Conservation (phyloP, 306 rosid species). For the Lupinus albus region DNA sequence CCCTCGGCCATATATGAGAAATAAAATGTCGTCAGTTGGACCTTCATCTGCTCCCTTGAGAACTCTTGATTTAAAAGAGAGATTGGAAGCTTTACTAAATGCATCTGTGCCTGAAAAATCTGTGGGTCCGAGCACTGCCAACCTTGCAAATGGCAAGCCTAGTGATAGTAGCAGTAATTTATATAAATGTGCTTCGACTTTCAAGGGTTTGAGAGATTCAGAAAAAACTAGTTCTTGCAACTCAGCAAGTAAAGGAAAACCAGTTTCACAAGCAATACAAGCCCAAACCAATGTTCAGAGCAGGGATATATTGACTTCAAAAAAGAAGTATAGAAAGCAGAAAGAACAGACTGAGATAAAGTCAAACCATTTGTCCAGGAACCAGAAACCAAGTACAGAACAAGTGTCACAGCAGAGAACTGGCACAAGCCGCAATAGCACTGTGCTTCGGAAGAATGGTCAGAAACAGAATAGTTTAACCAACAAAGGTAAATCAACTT, state of each 20-base stretch:
- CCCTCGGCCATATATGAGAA: constrained; percentile 62
- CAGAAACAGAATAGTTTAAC: constrained; percentile 77
- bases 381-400: constrained; percentile 48
- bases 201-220: constrained; percentile 49
- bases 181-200: constrained; percentile 48
- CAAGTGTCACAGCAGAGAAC: constrained; percentile 57
- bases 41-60: constrained; percentile 76
- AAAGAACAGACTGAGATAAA: constrained; percentile 56
- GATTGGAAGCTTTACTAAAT: constrained; percentile 64
- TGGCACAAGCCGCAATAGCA: constrained; percentile 43
- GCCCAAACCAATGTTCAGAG: constrained; percentile 56
- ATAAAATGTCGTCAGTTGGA: constrained; percentile 49
- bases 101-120: constrained; percentile 45
- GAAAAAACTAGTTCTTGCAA: constrained; percentile 46
- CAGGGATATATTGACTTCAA: constrained; percentile 49
- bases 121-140: constrained; percentile 38
- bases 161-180: constrained; percentile 46
- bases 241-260: constrained; percentile 57
- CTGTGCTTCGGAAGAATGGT: constrained; percentile 67
- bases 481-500: constrained; percentile 51
- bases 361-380: constrained; percentile 54
- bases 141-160: constrained; percentile 47
- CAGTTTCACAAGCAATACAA: constrained; percentile 52
- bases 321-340: constrained; percentile 47
- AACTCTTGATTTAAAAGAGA: constrained; percentile 79